Percentiles rank a stretch among this genome's conserved stretches.
Conservation (phyloP, 2,329 filamentous ascomycete species). For the Fusarium austroafricanum region DNA sequence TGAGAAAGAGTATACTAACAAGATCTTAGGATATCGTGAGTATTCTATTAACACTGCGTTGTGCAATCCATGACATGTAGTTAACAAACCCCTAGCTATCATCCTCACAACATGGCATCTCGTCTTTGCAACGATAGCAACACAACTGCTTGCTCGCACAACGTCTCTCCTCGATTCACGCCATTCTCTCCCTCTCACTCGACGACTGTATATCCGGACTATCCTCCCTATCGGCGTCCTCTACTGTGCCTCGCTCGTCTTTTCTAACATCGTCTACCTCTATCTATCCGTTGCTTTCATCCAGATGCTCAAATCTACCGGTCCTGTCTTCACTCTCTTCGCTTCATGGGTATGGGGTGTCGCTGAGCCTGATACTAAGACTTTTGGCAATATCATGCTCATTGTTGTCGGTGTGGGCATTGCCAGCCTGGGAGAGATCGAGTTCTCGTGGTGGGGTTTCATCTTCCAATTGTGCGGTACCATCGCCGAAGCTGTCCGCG, state of each 20-base stretch:
- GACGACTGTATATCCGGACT: constrained; percentile 69
- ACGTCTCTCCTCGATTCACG: constrained; percentile 72
- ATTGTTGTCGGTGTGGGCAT: constrained; percentile 65
- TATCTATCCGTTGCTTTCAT: constrained; percentile 76
- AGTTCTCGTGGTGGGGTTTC: constrained; percentile 74
- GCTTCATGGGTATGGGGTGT: constrained; percentile 71
- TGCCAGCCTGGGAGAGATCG: constrained; percentile 71
- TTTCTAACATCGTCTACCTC: constrained; percentile 75
- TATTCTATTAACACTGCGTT: background rate
- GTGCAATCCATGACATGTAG: background rate
- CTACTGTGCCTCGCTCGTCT: constrained; percentile 74
- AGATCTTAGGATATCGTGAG: constrained; percentile 50
- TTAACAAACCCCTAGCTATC: constrained; percentile 54
- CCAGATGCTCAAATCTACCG: constrained; percentile 77
- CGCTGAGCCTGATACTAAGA: constrained; percentile 58
- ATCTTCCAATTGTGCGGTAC: constrained; percentile 80
- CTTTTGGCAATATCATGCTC: constrained; percentile 61
- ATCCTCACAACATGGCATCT: constrained; percentile 77
- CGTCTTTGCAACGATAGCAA: constrained; percentile 72
- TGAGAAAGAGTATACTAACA: constrained; percentile 17
- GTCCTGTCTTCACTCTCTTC: constrained; percentile 74
- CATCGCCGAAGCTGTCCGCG: constrained; percentile 81
- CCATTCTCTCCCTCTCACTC: constrained; percentile 70
- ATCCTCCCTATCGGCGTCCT: constrained; percentile 75
- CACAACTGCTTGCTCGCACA: constrained; percentile 73